Conservation (phyloP, 2,329 filamentous ascomycete genomes). For the Colletotrichum sp. region DNA sequence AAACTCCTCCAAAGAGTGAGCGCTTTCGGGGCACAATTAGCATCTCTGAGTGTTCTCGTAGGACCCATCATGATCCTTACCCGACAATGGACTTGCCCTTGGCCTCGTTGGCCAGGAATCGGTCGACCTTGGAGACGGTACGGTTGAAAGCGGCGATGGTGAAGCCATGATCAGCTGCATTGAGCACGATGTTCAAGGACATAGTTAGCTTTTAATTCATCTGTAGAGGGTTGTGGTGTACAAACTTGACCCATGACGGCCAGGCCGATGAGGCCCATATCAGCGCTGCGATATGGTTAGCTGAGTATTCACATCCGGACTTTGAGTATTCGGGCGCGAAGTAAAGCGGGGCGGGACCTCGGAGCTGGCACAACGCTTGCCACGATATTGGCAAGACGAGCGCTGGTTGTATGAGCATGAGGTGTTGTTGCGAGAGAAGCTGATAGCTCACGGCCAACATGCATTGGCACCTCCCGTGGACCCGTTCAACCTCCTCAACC, state of each 20-base stretch:
- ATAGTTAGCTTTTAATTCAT: not conserved
- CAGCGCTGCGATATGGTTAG: conserved; percentile 72
- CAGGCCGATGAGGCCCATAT: conserved; percentile 92
- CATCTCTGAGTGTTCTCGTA: conserved; percentile 54
- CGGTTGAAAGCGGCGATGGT: conserved; percentile 99
- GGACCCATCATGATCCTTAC: not conserved
- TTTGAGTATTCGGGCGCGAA: conserved; percentile 1
- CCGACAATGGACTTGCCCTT: conserved; percentile 90
- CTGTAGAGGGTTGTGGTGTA: conserved; percentile 22
- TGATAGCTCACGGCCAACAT: not conserved
- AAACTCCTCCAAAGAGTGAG: fast-evolving
- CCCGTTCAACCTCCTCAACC: not conserved
- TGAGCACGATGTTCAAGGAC: no score
- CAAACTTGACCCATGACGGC: conserved; percentile 74
- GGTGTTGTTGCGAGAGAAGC: not conserved
- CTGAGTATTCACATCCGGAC: conserved; percentile 34
- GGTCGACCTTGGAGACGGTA: conserved; percentile 97
- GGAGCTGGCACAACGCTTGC: conserved; percentile 32
- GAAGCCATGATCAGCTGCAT: conserved; percentile 91
- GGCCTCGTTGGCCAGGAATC: conserved; percentile 88
- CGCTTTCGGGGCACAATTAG: conserved; percentile 79
- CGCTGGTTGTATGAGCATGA: conserved; percentile 51
- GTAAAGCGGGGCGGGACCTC: conserved; percentile 40
- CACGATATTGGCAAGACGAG: conserved; percentile 72
- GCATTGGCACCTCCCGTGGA: conserved; percentile 2